These are phyloP conservation scores for Rhynchosporium secalis DNA, from an alignment of 2,329 filamentous ascomycete genomes.

Conservation along the genomic window DNA sequence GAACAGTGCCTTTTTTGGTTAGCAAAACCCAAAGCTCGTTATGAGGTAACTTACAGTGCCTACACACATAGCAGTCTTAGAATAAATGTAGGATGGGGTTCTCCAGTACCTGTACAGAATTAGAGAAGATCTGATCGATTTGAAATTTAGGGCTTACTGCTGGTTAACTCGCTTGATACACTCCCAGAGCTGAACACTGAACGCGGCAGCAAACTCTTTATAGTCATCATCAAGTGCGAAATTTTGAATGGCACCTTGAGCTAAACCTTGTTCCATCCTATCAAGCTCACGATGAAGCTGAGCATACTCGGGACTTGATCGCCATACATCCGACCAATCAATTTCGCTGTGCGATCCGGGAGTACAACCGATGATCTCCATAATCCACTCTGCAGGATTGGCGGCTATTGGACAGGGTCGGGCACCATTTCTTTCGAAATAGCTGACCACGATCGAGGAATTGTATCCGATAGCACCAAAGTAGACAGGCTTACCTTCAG, in stretches of 20 bases:
- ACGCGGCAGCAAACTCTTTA: constrained; percentile 63
- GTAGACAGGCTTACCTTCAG: constrained; percentile 23
- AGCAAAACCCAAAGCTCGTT: not conserved
- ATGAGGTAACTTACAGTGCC: constrained; percentile 49
- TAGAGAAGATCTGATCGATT: too few species aligned
- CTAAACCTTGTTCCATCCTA: constrained; percentile 47
- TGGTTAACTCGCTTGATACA: constrained; percentile 60
- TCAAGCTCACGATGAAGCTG: constrained; percentile 48
- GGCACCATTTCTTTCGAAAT: constrained; percentile 73
- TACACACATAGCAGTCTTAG: constrained; percentile 25
- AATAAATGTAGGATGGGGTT: constrained; percentile 56
- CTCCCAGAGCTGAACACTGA: constrained; percentile 52
- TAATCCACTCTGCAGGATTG: constrained; percentile 83
- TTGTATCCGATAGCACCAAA: constrained; percentile 69
- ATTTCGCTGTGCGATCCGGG: constrained; percentile 61
- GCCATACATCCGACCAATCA: constrained; percentile 65
- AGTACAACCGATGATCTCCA: constrained; percentile 56
- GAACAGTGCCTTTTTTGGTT: constrained; percentile 49
- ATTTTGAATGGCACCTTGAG: not conserved
- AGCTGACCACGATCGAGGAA: constrained; percentile 64
- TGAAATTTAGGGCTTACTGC: constrained; percentile 34
- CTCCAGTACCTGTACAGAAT: constrained; percentile 51
- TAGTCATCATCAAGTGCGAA: constrained; percentile 43
- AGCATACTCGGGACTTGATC: constrained; percentile 49
- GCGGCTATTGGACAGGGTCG: constrained; percentile 61